Evolutionary conservation across 768 basidiomycete genomes (phyloP).

Genomic region (Auricularia cornea): DNA sequence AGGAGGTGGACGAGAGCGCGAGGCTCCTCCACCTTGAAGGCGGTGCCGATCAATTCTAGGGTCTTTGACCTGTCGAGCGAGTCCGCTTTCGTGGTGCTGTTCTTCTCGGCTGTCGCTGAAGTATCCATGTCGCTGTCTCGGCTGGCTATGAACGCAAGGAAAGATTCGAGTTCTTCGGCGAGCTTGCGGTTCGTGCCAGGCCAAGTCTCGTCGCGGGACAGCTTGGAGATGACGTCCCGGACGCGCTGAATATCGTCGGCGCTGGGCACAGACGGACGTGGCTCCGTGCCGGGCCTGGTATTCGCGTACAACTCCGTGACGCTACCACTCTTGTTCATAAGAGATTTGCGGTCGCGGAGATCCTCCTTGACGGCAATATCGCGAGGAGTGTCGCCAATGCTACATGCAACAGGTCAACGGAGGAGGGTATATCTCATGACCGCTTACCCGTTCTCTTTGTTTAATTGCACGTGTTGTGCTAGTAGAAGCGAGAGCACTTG

Average conservation of each 20-base stretch:
- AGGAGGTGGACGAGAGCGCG: conserved; percentile 15
- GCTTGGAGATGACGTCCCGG: conserved; percentile 9
- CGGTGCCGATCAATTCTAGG: conserved; percentile 8
- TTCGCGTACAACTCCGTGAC: neutral
- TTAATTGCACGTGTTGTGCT: conserved; percentile 32
- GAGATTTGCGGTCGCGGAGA: neutral
- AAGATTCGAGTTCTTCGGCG: conserved; percentile 10
- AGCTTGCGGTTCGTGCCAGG: conserved; percentile 7
- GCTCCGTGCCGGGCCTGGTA: neutral
- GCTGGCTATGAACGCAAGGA: conserved; percentile 2
- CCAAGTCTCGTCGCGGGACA: conserved; percentile 10
- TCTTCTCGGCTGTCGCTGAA: neutral
- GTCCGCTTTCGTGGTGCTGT: too few relatives aligned
- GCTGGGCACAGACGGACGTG: neutral
- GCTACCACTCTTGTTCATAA: neutral
- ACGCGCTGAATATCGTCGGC: conserved; percentile 8
- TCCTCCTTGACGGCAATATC: conserved; percentile 14
- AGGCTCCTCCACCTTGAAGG: conserved; percentile 3
- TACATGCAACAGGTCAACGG: too few relatives aligned
- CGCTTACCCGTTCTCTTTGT: conserved; percentile 34
- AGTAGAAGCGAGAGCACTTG: conserved; percentile 28
- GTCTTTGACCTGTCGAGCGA: neutral
- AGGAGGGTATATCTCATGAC: too few relatives aligned
- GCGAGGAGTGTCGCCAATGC: conserved; percentile 23
- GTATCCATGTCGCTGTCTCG: neutral